These are phyloP conservation scores for Agrocybe praecox DNA, from an alignment of 768 basidiomycete genomes.

Conservation along the genomic window DNA sequence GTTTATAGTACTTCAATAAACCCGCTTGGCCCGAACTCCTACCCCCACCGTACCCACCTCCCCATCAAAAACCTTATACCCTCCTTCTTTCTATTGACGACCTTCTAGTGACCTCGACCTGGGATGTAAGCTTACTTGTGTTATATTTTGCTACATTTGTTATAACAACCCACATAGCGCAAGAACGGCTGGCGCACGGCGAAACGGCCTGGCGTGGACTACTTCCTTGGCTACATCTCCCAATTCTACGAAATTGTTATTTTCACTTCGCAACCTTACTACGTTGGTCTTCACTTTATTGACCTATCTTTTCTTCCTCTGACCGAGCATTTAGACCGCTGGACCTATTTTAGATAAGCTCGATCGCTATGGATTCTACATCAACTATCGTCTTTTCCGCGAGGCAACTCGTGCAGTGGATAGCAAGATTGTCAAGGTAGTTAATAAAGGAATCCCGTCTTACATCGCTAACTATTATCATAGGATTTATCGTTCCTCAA, in stretches of 20 bases:
- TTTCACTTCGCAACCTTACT: conserved; percentile 88
- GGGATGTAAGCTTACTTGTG: conserved; percentile 68
- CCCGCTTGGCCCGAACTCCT: conserved; percentile 92
- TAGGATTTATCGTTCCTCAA: conserved; percentile 94
- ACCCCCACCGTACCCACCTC: conserved; percentile 81
- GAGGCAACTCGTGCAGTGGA: conserved; percentile 86
- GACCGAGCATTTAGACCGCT: conserved; percentile 63
- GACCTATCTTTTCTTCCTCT: neutral
- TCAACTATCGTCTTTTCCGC: conserved; percentile 89
- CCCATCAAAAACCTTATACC: conserved; percentile 90
- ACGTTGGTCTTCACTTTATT: conserved; percentile 54
- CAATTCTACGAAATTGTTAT: conserved; percentile 99
- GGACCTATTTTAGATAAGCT: conserved; percentile 88
- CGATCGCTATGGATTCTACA: conserved; percentile 89
- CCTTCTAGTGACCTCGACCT: conserved; percentile 86
- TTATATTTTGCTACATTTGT: neutral
- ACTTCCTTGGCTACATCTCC: conserved; percentile 95
- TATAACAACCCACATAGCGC: conserved; percentile 49
- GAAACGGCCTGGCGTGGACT: conserved; percentile 96
- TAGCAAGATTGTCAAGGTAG: conserved; percentile 84
- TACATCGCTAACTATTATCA: neutral
- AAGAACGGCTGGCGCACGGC: conserved; percentile 96
- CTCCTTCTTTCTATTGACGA: conserved; percentile 91
- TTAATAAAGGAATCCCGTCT: conserved; percentile 8
- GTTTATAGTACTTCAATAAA: conserved; percentile 82